These are phyloP conservation scores for Fragaria ananassa DNA, from an alignment of 306 rosid genomes.

Conservation along the genomic window DNA sequence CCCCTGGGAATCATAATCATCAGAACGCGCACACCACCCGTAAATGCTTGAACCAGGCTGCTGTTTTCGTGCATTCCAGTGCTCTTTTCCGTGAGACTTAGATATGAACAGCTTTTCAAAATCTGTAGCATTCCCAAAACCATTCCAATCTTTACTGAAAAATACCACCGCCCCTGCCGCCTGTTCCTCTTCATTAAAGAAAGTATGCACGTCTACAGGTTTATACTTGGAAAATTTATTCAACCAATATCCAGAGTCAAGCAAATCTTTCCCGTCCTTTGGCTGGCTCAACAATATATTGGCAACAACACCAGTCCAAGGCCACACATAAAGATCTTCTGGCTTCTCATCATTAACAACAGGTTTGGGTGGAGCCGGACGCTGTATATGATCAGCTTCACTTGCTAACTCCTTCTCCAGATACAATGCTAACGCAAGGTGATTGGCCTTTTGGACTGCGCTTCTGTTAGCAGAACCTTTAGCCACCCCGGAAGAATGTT, in stretches of 20 bases:
- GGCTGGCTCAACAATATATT: conserved; percentile 39
- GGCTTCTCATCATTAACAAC: conserved; percentile 35
- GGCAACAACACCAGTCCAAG: conserved; percentile 82
- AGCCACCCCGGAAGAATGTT: conserved; percentile 91
- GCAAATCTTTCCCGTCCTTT: conserved; percentile 29
- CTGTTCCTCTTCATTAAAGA: conserved; percentile 35
- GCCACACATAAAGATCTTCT: conserved; percentile 79
- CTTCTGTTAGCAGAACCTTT: conserved; percentile 94
- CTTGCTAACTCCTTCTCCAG: conserved; percentile 59
- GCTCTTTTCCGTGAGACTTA: conserved; percentile 47
- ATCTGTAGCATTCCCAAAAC: conserved; percentile 66
- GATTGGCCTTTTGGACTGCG: conserved; percentile 75
- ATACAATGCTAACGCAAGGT: conserved; percentile 81
- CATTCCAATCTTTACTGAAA: conserved; percentile 74
- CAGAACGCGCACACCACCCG: conserved; percentile 93
- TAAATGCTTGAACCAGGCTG: conserved; percentile 42
- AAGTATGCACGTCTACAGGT: conserved; percentile 45
- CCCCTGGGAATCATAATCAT: conserved; percentile 61
- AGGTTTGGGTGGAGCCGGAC: conserved; percentile 35
- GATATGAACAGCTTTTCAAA: conserved; percentile 68
- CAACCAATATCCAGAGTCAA: conserved; percentile 56
- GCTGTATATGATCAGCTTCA: conserved; percentile 49
- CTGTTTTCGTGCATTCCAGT: conserved; percentile 46
- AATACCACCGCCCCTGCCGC: conserved; percentile 46
- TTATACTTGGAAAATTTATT: conserved; percentile 47